Conservation (phyloP, 2,329 filamentous ascomycete species). For the Penicillium polonicum region DNA sequence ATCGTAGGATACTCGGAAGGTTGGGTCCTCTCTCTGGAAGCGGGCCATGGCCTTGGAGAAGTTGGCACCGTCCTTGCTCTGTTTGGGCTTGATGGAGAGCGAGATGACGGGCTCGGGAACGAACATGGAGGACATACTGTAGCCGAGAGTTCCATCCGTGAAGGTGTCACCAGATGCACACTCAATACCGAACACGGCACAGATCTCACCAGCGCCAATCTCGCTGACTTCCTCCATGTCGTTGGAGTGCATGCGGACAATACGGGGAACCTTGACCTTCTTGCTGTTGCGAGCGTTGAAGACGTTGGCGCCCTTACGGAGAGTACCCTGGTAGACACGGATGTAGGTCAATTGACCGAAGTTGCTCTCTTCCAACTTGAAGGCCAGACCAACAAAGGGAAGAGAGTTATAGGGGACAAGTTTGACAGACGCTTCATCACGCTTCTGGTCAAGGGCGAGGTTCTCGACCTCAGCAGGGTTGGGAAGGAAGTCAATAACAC, state of each 20-base stretch:
- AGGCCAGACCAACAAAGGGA: constrained; percentile 92
- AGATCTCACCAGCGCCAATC: constrained; percentile 95
- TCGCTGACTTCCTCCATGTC: constrained; percentile 97
- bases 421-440: constrained; percentile 75
- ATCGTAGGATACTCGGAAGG: constrained; percentile 92
- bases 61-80: constrained; percentile 84
- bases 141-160: constrained; percentile 87
- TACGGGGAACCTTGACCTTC: constrained; percentile 93
- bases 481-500: constrained; percentile 91
- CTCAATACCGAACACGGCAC: constrained; percentile 95
- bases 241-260: constrained; percentile 99
- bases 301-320: constrained; percentile 84
- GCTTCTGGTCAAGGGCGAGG: constrained; percentile 78
- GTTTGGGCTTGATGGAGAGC: constrained; percentile 93
- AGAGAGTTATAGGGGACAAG: constrained; percentile 90
- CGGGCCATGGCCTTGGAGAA: constrained; percentile 99
- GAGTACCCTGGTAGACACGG: constrained; percentile 90
- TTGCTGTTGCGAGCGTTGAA: constrained; percentile 94
- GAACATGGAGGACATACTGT: constrained; percentile 96
- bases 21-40: constrained; percentile 97
- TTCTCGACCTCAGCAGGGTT: constrained; percentile 90
- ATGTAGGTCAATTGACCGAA: constrained; percentile 98
- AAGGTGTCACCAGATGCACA: constrained; percentile 98
- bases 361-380: constrained; percentile 98
- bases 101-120: constrained; percentile 98